A percentile compares a stretch with the other conserved stretches of the same genome.
Evolutionary conservation across 345 rosid species (phyloP).

Genomic region (Moricandia moricandioides): DNA sequence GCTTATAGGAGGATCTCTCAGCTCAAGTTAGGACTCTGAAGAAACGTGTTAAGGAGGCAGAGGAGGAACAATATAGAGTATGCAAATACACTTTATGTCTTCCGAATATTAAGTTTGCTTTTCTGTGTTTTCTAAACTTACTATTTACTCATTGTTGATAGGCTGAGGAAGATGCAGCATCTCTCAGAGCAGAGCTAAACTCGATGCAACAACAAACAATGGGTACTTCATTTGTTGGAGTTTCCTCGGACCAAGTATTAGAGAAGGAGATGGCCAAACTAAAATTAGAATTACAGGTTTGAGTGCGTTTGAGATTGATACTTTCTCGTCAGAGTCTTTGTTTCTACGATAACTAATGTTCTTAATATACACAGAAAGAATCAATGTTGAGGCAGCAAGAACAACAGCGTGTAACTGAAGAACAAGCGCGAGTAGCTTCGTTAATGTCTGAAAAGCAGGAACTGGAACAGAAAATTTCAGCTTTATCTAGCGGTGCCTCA

Average conservation of each 20-base stretch:
- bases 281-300: conserved; percentile 51
- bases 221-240: conserved; percentile 50
- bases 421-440: conserved; percentile 59
- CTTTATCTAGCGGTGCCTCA: conserved; percentile 44
- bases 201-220: conserved; percentile 71
- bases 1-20: conserved; percentile 80
- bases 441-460: conserved; percentile 70
- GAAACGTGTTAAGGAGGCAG: conserved; percentile 85
- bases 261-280: conserved; percentile 71
- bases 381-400: conserved; percentile 64
- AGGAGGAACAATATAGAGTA: conserved; percentile 90
- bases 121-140: conserved; percentile 9
- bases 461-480: conserved; percentile 61
- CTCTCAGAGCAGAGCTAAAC: conserved; percentile 93
- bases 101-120: background rate
- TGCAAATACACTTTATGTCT: conserved; percentile 28
- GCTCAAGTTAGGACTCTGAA: conserved; percentile 86
- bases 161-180: conserved; percentile 99
- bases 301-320: conserved; percentile 10
- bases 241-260: conserved; percentile 54
- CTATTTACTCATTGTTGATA: conserved; percentile 32
- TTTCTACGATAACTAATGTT: conserved; percentile 33
- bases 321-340: background rate
- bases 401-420: conserved; percentile 51
- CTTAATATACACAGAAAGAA: conserved; percentile 55